Conservation (phyloP, 179 eudicot species). For the Dionaea muscipula region DNA sequence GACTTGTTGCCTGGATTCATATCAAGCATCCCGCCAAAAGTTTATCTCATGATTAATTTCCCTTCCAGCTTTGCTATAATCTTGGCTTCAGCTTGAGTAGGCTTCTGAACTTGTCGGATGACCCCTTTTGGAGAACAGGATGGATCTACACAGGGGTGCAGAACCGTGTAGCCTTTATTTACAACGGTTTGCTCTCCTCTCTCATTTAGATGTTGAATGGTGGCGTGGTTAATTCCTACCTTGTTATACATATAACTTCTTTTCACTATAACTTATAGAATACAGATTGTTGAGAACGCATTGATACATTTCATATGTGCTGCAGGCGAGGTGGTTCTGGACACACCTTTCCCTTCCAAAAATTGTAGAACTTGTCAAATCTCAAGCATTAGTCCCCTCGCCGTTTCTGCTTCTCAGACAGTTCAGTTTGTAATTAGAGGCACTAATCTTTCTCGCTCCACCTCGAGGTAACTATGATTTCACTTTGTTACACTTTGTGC, state of each 20-base stretch:
- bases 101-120: constrained; percentile 50
- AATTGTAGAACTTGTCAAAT: constrained; percentile 32
- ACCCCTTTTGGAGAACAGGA: constrained; percentile 80
- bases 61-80: constrained; percentile 52
- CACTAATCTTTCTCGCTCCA: constrained; percentile 41
- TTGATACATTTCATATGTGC: constrained; percentile 10
- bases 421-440: constrained; percentile 52
- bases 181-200: constrained; percentile 41
- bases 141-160: constrained; percentile 71
- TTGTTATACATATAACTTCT: too few relatives aligned
- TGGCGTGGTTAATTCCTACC: too few relatives aligned
- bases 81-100: constrained; percentile 47
- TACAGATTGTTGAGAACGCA: neutral
- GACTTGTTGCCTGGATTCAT: constrained; percentile 5
- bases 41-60: constrained; percentile 9
- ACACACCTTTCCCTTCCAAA: constrained; percentile 44
- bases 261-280: too few relatives aligned
- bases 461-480: constrained; percentile 43
- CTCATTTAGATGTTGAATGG: neutral
- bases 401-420: constrained; percentile 48
- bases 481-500: neutral
- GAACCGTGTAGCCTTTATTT: constrained; percentile 52
- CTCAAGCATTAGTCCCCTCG: constrained; percentile 65
- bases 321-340: constrained; percentile 65
- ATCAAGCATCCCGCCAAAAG: neutral